Evolutionary conservation across 805 yeast genomes (phyloP), one percentile per base, ranked within the genome.

Genomic region (Metschnikowia koreensis): DNA sequence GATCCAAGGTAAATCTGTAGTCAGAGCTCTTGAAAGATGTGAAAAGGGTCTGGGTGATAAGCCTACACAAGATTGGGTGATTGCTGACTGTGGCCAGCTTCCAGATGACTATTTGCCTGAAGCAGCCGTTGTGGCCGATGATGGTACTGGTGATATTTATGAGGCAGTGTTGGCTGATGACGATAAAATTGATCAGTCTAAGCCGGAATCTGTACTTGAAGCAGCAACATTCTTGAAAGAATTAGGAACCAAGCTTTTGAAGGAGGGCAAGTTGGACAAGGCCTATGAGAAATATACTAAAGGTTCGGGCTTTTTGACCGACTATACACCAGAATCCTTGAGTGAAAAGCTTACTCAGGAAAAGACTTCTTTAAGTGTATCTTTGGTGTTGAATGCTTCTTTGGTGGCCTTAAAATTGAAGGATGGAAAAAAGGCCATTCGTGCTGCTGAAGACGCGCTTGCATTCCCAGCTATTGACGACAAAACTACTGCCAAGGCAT

Each of bases 111-210:
- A 79, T 51, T 73, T 76, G 16, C 77, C 81, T 9, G 73, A 73
- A 47, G 77, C 81, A 3, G 68, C 74, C 27, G 64, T 68, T 13
- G 75, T 75, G 3, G 66, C 75, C 15, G 86, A 81, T 51, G 97
- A 90, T 64, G 92, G 89, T 17, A 86, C 89, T 22, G 97, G 97
- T 44, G 97, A 92, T 67, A 70, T 76, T 36, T 90, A 83, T 67
- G 97, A 89, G 60, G 92, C 84, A 43, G 75, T 76, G 26, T 75
- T 92, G 49, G 86, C 80, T 33, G 96, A 88, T 65, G 94, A 92
- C 66, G 81, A 81, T 51, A 74, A 73, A 44, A 79, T 89, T 46
- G 85, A 87, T 62, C 57, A 77, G 28, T 74, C 77, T 16, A 70
- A 81, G 29, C 83, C 89, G n/a, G 82, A 80, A 41, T 73, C 84